These are phyloP conservation scores for Pseudodiploospora longispora DNA, from an alignment of 2,329 filamentous ascomycete species.

Conservation along the genomic window DNA sequence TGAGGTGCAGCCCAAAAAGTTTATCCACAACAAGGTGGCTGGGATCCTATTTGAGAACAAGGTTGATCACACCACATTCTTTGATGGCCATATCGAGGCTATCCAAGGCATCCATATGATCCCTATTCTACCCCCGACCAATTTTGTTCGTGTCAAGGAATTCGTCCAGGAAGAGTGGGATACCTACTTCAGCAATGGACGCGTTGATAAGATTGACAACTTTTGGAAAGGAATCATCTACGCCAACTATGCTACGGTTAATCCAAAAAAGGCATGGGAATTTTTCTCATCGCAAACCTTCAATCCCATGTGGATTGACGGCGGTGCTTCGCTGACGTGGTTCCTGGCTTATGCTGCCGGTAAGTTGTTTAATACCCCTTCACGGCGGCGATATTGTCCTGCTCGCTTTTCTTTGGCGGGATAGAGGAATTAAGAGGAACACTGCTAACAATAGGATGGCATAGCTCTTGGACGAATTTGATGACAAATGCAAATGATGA, in stretches of 20 bases:
- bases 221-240: constrained; percentile 84
- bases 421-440: too few species aligned
- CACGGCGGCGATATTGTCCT: not conserved
- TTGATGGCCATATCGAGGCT: constrained; percentile 64
- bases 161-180: constrained; percentile 84
- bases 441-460: constrained; percentile 2
- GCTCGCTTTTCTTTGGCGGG: too few species aligned
- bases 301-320: constrained; percentile 64
- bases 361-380: constrained; percentile 30
- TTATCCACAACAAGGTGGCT: constrained; percentile 68
- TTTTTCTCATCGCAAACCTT: constrained; percentile 67
- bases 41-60: constrained; percentile 89
- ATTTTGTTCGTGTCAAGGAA: constrained; percentile 53
- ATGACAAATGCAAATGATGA: not conserved
- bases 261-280: constrained; percentile 59
- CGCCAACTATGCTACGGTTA: constrained; percentile 70
- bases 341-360: constrained; percentile 73
- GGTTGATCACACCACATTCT: constrained; percentile 86
- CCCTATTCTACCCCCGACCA: constrained; percentile 60
- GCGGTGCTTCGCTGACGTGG: constrained; percentile 77
- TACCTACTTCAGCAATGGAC: constrained; percentile 62
- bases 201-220: constrained; percentile 56
- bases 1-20: constrained; percentile 60
- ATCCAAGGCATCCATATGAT: constrained; percentile 79
- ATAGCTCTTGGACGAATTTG: constrained; percentile 8